phyloP scores from a whole-genome alignment of 176 grass and related monocot species.

The Oryza officinalis region DNA sequence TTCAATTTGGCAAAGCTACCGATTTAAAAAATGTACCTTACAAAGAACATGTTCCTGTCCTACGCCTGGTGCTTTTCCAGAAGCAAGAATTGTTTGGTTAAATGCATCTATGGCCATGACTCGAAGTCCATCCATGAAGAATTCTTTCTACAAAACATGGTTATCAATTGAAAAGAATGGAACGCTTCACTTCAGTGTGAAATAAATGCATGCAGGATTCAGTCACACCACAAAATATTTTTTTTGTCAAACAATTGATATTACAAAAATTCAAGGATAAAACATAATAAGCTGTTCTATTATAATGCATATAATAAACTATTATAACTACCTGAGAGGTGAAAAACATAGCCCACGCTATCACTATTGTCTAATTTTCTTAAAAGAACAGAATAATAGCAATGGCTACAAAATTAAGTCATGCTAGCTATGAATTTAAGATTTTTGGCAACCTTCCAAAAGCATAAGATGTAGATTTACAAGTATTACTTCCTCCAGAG shows the following conservation, averaged over 20 bases:
- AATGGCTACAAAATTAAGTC: background rate
- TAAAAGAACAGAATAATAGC: background rate
- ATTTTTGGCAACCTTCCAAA: background rate
- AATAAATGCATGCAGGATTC: background rate
- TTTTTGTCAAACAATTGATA: background rate
- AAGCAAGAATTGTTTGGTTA: slow-evolving; percentile 64
- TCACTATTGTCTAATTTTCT: background rate
- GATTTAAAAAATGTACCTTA: slow-evolving; percentile 54
- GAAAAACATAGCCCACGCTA: background rate
- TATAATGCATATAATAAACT: background rate
- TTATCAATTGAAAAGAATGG: background rate
- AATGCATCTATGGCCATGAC: slow-evolving; percentile 75
- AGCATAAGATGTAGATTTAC: background rate
- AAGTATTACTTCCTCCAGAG: background rate
- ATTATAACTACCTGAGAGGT: background rate
- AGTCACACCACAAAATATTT: background rate
- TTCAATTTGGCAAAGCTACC: background rate
- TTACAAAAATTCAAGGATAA: background rate
- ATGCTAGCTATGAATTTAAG: background rate
- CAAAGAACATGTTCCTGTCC: slow-evolving; percentile 63
- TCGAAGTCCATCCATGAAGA: slow-evolving; percentile 66
- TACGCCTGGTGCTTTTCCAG: slow-evolving; percentile 54
- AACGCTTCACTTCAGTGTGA: background rate
- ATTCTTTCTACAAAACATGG: slow-evolving; percentile 61
- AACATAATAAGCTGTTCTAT: background rate